Evolutionary conservation across 345 rosid genomes (phyloP), one percentile per base, ranked within the genome.

Genomic region (Hypericum androsaemum): DNA sequence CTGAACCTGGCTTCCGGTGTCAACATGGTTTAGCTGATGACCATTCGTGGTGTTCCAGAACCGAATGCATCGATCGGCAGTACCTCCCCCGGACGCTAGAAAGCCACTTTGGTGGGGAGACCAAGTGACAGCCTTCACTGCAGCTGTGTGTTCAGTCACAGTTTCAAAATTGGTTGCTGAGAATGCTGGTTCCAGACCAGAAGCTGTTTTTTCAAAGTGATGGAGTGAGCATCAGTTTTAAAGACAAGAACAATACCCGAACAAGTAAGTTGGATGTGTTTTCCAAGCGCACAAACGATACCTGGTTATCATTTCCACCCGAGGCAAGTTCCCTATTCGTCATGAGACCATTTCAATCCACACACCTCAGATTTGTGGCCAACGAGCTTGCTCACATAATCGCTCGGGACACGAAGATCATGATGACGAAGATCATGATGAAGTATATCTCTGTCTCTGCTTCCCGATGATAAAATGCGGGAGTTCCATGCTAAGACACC

Each of bases 271-370:
- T n/a, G 2, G 32, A 22, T 4, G 32, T 22, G 32, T 22, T 22
- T 22, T 22, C 32, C 32, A 22, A 22, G 32, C 32, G 28, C 17
- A 53, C 32, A 6, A 2, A 53, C 12, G 12, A 13, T 41, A 86
- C 97, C 94, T 89, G 98, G 72, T 92, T 92, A 62, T 92, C 98
- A 41, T 92, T 92, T 64, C 97, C 97, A 67, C 98, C 97, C 5
- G 98, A 92, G 8, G 98, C 98, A 35, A 92, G 98, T 67, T 92
- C 97, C 61, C 98, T 73, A 69, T 85, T n/a, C 98, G 54, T 92
- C 98, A 37, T 81, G 88, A 36, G 97, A 88, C 97, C 97, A 92
- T 74, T 88, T 92, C 63, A 92, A 58, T 17, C 98, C 95, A 38
- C 97, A 92, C 12, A 92, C 84, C 80, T 92, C 98, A 43, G 98